These are phyloP conservation scores for Triticum turgidum DNA, from an alignment of 176 grass and related monocot species.

Conservation along the genomic window DNA sequence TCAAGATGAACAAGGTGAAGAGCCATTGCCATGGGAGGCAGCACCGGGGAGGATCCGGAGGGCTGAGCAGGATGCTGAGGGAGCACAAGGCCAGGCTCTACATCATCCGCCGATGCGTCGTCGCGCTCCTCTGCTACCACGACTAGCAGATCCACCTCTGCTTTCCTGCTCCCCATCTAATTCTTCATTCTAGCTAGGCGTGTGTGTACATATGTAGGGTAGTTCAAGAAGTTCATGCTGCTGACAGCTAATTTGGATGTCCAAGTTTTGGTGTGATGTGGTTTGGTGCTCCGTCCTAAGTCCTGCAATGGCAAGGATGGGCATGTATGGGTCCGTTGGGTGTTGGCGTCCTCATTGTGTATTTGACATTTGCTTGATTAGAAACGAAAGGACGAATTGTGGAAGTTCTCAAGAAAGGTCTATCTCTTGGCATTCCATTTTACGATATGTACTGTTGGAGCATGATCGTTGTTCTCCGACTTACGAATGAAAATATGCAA, in stretches of 20 bases:
- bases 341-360: neutral
- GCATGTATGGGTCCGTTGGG: neutral
- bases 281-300: constrained; percentile 20
- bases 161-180: neutral
- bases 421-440: too few species aligned
- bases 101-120: constrained; percentile 56
- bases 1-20: constrained; percentile 18
- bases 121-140: constrained; percentile 66
- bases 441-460: too few species aligned
- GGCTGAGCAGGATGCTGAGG: constrained; percentile 46
- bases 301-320: constrained; percentile 44
- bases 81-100: constrained; percentile 48
- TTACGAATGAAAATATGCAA: too few species aligned
- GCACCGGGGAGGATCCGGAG: neutral
- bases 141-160: constrained; percentile 23
- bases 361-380: neutral
- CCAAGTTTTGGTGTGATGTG: neutral
- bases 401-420: neutral
- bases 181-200: neutral
- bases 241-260: neutral
- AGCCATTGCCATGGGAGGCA: constrained; percentile 1
- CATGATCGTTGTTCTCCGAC: too few species aligned
- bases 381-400: neutral
- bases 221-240: neutral
- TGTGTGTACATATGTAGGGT: neutral